Base-by-base conservation (phyloP, 2,329 filamentous ascomycete species). In the Fusarium xylarioides region DNA sequence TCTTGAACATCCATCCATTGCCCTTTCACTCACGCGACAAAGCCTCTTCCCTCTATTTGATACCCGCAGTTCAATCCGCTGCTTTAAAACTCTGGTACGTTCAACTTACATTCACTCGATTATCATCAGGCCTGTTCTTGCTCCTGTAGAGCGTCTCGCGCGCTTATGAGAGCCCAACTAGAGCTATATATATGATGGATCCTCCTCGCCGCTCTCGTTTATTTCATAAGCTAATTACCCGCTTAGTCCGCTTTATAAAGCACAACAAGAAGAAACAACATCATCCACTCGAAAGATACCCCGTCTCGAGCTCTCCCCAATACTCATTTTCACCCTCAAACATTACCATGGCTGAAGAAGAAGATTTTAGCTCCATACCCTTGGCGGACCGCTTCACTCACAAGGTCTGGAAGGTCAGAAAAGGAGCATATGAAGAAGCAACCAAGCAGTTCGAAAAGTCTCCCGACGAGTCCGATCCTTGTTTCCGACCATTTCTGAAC, bases 391-490 rank as follows among this genome's bases (percentile, higher is more conserved):
- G 94, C 80, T 97, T 95, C 84, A 86, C 89, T 61, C 94, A 97
- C 86, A 97, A 97, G 66, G 54, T 63, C 35, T 99, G 96, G 96
- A 99, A 99, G 88, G 95, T 97, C 46, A 90, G 96, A 79, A 99
- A 99, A 85, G 91, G 91, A 80, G 96, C 91, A 59, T 99, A 98
- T 81, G 96, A 99, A 87, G 94, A 96, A 75, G 95, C 94, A 26
- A 90, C 92, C 44, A 95, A 96, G 82, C 90, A 92, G 75, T 98
- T 99, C 82, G 92, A 95, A 80, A 86, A 90, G 66, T 94, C 95
- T 11, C 91, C 94, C 69, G 92, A 95, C 83, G 95, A 98, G 81
- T 89, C 91, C 76, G 93, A 97, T 80, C 91, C 95, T 18, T 91
- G 91, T 40, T 98, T 99, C 78, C 89, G 91, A 76, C 94, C 95